phyloP scores from a whole-genome alignment of 495 filamentous ascomycete genomes.

The Penicillium psychrofluorescens region DNA sequence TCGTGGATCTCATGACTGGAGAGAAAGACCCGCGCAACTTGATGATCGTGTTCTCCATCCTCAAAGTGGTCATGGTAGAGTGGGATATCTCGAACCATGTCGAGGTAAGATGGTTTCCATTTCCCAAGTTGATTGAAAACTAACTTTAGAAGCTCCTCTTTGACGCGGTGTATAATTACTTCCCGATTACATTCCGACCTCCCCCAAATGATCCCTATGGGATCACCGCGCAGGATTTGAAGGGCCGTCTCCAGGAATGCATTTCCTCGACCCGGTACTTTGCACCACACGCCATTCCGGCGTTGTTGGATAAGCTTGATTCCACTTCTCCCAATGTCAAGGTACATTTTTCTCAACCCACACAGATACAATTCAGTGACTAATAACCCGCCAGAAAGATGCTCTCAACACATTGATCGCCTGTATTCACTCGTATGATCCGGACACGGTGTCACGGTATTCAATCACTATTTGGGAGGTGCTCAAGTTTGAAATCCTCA shows the following conservation, averaged over 20 bases:
- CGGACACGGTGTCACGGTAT: conserved; percentile 57
- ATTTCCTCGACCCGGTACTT: conserved; percentile 62
- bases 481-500: conserved; percentile 70
- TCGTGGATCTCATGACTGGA: conserved; percentile 62
- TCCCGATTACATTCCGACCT: conserved; percentile 70
- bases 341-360: conserved; percentile 24
- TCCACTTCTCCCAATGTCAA: conserved; percentile 70
- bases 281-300: conserved; percentile 61
- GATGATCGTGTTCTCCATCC: conserved; percentile 70
- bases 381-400: conserved; percentile 50
- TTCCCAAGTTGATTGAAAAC: background rate
- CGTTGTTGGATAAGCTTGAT: conserved; percentile 68
- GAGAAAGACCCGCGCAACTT: conserved; percentile 74
- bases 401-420: conserved; percentile 59
- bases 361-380: background rate
- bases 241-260: conserved; percentile 61
- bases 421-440: conserved; percentile 54
- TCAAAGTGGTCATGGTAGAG: conserved; percentile 66
- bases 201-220: conserved; percentile 70
- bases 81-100: conserved; percentile 59
- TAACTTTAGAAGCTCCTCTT: conserved; percentile 50
- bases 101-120: conserved; percentile 39
- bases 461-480: conserved; percentile 67
- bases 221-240: conserved; percentile 68
- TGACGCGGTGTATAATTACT: conserved; percentile 72